phyloP scores from a whole-genome alignment of 768 basidiomycete genomes.

The Mycena rebaudengoi region DNA sequence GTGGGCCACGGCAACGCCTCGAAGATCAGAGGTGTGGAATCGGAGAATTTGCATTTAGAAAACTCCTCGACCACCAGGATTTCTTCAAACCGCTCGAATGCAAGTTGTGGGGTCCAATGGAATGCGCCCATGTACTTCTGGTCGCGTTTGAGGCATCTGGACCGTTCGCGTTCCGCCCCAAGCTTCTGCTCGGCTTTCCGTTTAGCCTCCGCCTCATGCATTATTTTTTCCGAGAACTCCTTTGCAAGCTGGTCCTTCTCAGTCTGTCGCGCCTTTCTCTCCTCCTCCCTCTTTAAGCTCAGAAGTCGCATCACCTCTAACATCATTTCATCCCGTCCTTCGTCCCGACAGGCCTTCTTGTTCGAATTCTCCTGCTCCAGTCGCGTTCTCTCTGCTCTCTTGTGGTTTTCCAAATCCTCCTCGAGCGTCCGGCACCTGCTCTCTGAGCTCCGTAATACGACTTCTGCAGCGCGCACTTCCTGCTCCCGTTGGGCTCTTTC shows the following conservation, averaged over 20 bases:
- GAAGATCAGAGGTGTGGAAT: background rate
- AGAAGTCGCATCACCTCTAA: background rate
- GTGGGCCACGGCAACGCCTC: background rate
- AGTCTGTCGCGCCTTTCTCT: background rate
- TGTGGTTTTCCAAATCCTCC: background rate
- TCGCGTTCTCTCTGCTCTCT: background rate
- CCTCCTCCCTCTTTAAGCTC: background rate
- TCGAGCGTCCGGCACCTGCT: background rate
- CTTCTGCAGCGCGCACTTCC: no score
- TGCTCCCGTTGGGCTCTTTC: background rate
- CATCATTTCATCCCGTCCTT: background rate
- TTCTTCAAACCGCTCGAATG: background rate
- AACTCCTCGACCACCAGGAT: slow-evolving; percentile 1
- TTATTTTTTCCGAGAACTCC: background rate
- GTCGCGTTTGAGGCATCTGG: background rate
- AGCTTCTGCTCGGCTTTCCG: background rate
- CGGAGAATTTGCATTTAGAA: background rate
- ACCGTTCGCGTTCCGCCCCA: background rate
- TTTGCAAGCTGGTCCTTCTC: background rate
- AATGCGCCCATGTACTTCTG: background rate
- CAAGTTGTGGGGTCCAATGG: background rate
- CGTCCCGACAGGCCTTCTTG: background rate
- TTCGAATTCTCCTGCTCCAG: background rate
- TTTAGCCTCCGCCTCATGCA: background rate
- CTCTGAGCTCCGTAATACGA: background rate